These are phyloP conservation scores for Salvia rosmarinus DNA, from an alignment of 257 asterid genomes.

Conservation along the genomic window DNA sequence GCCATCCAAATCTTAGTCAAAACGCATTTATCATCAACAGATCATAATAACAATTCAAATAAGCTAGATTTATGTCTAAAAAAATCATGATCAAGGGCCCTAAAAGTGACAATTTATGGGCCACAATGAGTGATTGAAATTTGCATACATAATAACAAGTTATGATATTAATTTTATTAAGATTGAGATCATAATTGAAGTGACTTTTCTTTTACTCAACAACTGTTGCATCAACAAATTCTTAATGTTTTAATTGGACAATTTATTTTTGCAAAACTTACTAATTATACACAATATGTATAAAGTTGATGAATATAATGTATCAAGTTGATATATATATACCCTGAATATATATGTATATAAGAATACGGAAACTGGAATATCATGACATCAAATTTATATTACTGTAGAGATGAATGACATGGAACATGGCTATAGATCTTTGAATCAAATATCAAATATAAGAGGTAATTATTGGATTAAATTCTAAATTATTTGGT, in stretches of 20 bases:
- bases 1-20: background rate
- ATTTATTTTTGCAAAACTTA: too few species aligned
- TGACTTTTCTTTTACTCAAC: background rate
- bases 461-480: too few species aligned
- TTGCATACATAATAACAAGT: conserved; percentile 9
- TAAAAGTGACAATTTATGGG: background rate
- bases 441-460: background rate
- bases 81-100: background rate
- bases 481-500: too few species aligned
- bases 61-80: background rate
- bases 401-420: background rate
- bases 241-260: background rate
- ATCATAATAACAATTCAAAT: background rate
- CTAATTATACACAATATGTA: too few species aligned
- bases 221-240: background rate
- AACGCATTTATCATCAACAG: too few species aligned
- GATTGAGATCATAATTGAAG: conserved; percentile 22
- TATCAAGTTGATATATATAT: too few species aligned
- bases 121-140: conserved; percentile 18
- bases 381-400: background rate
- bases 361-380: background rate
- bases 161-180: conserved; percentile 9
- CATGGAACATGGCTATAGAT: background rate
- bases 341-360: too few species aligned
- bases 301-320: too few species aligned